Evolutionary conservation across 306 rosid species (phyloP), one percentile per base, ranked within the genome.

Genomic region (Dalbergia cochinchinensis): DNA sequence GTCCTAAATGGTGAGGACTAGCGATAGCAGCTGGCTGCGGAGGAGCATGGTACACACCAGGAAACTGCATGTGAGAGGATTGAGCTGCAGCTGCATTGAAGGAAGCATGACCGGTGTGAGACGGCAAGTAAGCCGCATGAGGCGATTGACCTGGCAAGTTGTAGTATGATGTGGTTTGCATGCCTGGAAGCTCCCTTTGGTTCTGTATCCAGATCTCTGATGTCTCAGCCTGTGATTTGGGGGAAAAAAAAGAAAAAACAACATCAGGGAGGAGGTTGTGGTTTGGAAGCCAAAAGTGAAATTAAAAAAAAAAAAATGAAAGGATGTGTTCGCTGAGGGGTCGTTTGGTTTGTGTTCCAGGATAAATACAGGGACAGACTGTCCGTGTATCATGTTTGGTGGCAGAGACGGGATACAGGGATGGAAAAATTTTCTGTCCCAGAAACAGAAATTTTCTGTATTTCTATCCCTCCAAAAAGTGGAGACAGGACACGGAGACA

Each of bases 51-150:
- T 93, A 96, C 90, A 96, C 73, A n/a, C 98, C 94, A 1, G 98
- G 96, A 77, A 86, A 96, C 83, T 96, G 99, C 99, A 93, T 89
- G 91, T 96, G 98, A n/a, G 99, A 89, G 62, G 99, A 93, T 59
- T 92, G 97, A 68, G 97, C 94, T 18, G 92, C 94, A 33, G 95
- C 98, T 6, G 96, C 94, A 77, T 88, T 91, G 87, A 87, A 95
- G 50, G 92, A 86, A 57, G 92, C 87, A 37, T 92, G 99, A 39
- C 94, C 92, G 0, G 92, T 82, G 71, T 90, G 99, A 3, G 99
- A 93, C 0, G 94, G 94, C 87, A 96, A 85, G 87, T 90, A 96
- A 7, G 97, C 83, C 3, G 89, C 93, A 62, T 90, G 99, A 18
- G 99, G 94, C 0, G 98, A 50, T 89, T 96, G 99, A 54, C 90